phyloP scores from a whole-genome alignment of 108 stramenopile species.

The Conticribra guillardii region DNA sequence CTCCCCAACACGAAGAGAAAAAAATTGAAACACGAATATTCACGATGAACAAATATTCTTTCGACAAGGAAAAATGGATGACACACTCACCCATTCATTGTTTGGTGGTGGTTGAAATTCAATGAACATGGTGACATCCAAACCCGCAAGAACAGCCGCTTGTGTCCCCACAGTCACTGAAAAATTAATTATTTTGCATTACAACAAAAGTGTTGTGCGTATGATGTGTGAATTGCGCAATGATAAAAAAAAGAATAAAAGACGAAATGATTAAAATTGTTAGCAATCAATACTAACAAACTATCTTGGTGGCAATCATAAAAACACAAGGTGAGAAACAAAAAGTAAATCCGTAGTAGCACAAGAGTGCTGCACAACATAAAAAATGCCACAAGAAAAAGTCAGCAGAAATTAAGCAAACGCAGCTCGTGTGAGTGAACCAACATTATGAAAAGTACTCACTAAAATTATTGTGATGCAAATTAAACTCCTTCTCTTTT shows the following conservation, averaged over 20 bases:
- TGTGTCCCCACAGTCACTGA: slow-evolving; percentile 91
- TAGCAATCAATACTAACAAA: too few relatives aligned
- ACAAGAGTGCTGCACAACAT: neutral
- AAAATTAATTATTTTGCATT: too few relatives aligned
- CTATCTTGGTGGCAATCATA: too few relatives aligned
- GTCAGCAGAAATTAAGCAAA: neutral
- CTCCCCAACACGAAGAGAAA: too few relatives aligned
- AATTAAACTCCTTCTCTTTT: slow-evolving; percentile 94
- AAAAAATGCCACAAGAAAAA: neutral
- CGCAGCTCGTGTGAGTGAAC: neutral
- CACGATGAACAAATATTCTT: neutral
- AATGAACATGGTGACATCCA: slow-evolving; percentile 94
- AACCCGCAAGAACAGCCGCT: slow-evolving; percentile 87
- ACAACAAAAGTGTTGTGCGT: too few relatives aligned
- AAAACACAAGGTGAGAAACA: too few relatives aligned
- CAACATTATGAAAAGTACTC: slow-evolving; percentile 18
- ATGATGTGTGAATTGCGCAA: too few relatives aligned
- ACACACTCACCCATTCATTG: slow-evolving; percentile 66
- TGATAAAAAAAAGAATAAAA: too few relatives aligned
- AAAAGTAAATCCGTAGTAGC: too few relatives aligned
- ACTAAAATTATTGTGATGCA: slow-evolving; percentile 89
- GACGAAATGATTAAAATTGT: too few relatives aligned
- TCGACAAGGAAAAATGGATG: neutral
- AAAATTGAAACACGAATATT: neutral
- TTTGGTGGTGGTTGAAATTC: slow-evolving; percentile 82